phyloP scores from a whole-genome alignment of 371 early-diverging fungal species.

The Mortierella sp. region DNA sequence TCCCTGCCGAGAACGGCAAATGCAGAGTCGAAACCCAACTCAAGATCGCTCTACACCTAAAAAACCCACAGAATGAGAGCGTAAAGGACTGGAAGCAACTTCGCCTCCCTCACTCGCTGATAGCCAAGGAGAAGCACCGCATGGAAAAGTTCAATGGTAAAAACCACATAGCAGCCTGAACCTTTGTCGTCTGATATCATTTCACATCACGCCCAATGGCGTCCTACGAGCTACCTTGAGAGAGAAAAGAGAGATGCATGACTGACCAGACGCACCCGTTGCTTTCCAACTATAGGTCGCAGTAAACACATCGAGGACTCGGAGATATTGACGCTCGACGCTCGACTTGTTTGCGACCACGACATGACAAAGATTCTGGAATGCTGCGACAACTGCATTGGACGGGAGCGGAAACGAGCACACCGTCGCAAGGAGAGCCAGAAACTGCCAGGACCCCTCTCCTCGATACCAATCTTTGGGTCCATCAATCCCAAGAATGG shows the following conservation, averaged over 20 bases:
- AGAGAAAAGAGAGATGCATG: neutral
- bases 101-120: conserved; percentile 72
- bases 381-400: conserved; percentile 75
- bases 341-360: conserved; percentile 74
- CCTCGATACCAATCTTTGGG: conserved; percentile 55
- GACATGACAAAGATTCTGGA: conserved; percentile 70
- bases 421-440: conserved; percentile 56
- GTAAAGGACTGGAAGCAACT: conserved; percentile 76
- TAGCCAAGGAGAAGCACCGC: conserved; percentile 70
- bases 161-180: neutral
- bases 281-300: conserved; percentile 26
- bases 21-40: conserved; percentile 85
- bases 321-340: conserved; percentile 70
- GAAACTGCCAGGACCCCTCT: conserved; percentile 46
- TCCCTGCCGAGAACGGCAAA: conserved; percentile 78
- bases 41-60: conserved; percentile 75
- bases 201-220: neutral
- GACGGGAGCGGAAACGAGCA: conserved; percentile 71
- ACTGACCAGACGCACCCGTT: neutral
- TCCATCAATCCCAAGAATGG: conserved; percentile 38
- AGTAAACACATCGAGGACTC: conserved; percentile 49
- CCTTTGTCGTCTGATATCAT: neutral
- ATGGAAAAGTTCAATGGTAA: conserved; percentile 59
- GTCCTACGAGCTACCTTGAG: no score
- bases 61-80: conserved; percentile 65